Base-by-base conservation (phyloP, 768 basidiomycete genomes). In the Phylloporus sp. region DNA sequence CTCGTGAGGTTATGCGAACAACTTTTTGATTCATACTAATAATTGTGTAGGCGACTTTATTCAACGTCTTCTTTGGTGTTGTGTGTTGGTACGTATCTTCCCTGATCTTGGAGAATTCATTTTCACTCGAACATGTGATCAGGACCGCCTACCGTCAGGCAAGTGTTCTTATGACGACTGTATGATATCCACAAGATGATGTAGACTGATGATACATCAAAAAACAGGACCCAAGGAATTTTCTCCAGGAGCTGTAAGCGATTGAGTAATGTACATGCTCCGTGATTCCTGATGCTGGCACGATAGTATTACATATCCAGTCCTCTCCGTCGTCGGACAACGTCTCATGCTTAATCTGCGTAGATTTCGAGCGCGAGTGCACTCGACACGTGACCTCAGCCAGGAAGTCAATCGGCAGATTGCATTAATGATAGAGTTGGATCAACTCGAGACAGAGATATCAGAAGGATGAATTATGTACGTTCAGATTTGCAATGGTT, bases 261-360 rank as follows among this genome's bases (percentile, higher is more conserved):
- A 46, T 10, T 6, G 34, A 24, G 5, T 18, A n/a, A n/a, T n/a
- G n/a, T n/a, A 18, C 5, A 7, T 41, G 28, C 10, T 10, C 6
- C 16, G 13, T 5, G 43, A 6, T 9, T n/a, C 15, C 34, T 26
- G 34, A 45, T 5, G 6, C 27, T 9, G 8, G 4, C n/a, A 24
- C n/a, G 16, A 16, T 16, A 29, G 38, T 29, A 23, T 41, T 15
- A n/a, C 15, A 32, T 40, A 23, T 11, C 47, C 47, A 4, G 3
- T 41, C 16, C 29, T 41, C 22, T 24, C 28, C 2, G 15, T 32
- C 29, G 53, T 42, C 48, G 59, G 29, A 52, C 63, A 38, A 55
- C 63, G 53, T 55, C 60, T 48, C 46, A 54, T 49, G 47, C 51
- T 47, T 49, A 59, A 47, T 41, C 54, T 49, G 20, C 42, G 29